Evolutionary conservation across 2,329 filamentous ascomycete genomes (phyloP), one percentile per base, ranked within the genome.

Genomic region (Thielaviopsis musarum): DNA sequence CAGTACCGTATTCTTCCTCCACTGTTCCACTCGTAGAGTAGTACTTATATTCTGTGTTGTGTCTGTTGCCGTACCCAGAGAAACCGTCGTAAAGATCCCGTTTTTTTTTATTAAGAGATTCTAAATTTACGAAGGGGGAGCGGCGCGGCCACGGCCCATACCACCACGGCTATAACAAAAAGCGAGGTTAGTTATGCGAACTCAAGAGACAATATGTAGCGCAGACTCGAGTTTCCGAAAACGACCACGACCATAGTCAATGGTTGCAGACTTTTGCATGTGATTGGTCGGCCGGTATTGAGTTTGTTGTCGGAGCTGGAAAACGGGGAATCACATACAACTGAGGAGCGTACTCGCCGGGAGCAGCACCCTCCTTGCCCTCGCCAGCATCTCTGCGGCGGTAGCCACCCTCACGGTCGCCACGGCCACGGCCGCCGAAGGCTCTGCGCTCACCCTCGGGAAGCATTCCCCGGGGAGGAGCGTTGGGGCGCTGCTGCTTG

Each of bases 401-500:
- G 84, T 96, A 95, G 73, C 87, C 88, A 73, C 91, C 91, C 76
- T 90, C 85, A 70, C 87, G 85, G 75, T 88, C 86, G 68, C 87
- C 61, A 77, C 83, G 80, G 71, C 87, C 85, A 78, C 88, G 86
- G 75, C 87, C 85, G 75, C 87, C 85, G 71, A 88, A 88, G 67
- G 87, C 85, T 77, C 89, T 84, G 73, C 85, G 82, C 73, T 85
- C 82, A 65, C 80, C 77, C 74, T 95, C 91, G 70, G 90, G 90
- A 80, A 97, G 84, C 93, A 98, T 97, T 73, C 93, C 93, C 72
- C 93, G 91, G 73, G 93, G 91, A 76, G 91, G 91, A 79, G 90
- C 91, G 78, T 96, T 90, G 70, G 89, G 93, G 77, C 93, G 89
- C 83, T 96, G 90, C 82, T 96, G 91, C 88, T 98, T 98, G 81